Evolutionary conservation across 2,329 filamentous ascomycete species (phyloP), one percentile per base, ranked within the genome.

Genomic region (Huntiella bhutanensis): DNA sequence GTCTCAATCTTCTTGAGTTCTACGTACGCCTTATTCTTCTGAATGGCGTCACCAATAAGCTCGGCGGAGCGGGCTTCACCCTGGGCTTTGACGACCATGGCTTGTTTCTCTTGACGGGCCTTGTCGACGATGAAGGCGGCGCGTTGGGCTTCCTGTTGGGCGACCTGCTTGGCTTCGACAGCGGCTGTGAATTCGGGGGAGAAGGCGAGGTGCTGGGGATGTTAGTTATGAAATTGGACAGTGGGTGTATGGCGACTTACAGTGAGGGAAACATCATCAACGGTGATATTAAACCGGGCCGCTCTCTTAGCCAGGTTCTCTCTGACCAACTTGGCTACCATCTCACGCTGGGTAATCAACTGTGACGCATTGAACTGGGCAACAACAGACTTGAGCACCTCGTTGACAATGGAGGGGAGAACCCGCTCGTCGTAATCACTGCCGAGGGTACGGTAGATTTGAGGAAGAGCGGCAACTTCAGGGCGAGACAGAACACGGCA

Each of bases 1-100:
- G 95, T 98, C 69, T 98, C 91, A 57, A 98, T 93, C 72, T 93
- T 91, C 67, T 92, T 84, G 60, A 98, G 75, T 65, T 96, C 91
- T 53, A 98, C 77, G 63, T 98, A 98, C 53, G 85, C 82, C 67
- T 87, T 82, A 70, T 75, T 92, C 81, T 96, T 98, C 83, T 96
- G 98, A 77, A 98, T 93, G 51, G 91, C 91, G 45, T 98, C 91
- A 64, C 91, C 91, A 58, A 98, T 95, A 53, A 98, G 79, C 67
- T 98, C 87, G 41, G 91, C 91, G 35, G 91, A 96, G 54, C 91
- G 83, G 43, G 91, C 91, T 69, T 98, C 91, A 85, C 91, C 91
- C 77, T 96, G 91, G 3, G 91, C 91, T 66, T 86, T 85, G 60
- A 98, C 91, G 47, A 98, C 86, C 69, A 87, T 95, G 56, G 91